Conservation (phyloP, 257 asterid species). For the Gentiana macrophylla region DNA sequence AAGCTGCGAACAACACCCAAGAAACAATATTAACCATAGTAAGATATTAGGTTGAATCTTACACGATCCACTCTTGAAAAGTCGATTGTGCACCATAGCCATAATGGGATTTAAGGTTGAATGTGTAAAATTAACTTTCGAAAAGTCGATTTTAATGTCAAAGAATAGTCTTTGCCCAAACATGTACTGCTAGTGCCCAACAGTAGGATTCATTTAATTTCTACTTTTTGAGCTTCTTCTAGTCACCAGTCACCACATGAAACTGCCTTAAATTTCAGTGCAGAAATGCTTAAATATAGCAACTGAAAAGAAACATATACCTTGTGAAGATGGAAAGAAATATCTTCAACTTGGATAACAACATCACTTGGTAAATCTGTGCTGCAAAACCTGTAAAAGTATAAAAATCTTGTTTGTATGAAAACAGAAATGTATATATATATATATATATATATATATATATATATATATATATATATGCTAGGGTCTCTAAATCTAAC, state of each 20-base stretch:
- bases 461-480: neutral
- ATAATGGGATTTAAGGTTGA: too few species aligned
- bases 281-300: too few species aligned
- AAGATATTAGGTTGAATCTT: neutral
- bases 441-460: neutral
- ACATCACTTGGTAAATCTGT: slow-evolving; percentile 82
- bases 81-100: too few species aligned
- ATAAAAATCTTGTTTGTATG: neutral
- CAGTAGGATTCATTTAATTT: too few species aligned
- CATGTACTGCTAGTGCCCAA: too few species aligned
- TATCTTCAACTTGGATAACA: slow-evolving; percentile 60
- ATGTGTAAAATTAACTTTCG: too few species aligned
- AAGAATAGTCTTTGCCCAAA: too few species aligned
- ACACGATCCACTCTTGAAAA: neutral
- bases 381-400: slow-evolving; percentile 70
- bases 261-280: too few species aligned
- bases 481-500: slow-evolving; percentile 2
- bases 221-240: too few species aligned
- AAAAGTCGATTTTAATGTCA: too few species aligned
- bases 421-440: neutral
- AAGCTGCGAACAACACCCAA: slow-evolving; percentile 30
- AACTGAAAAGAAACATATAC: slow-evolving; percentile 13
- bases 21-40: slow-evolving; percentile 1
- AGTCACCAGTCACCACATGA: too few species aligned
- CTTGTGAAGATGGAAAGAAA: slow-evolving; percentile 91